Base-by-base conservation (phyloP, 2,329 filamentous ascomycete species). In the Zymoseptoria ardabiliae region DNA sequence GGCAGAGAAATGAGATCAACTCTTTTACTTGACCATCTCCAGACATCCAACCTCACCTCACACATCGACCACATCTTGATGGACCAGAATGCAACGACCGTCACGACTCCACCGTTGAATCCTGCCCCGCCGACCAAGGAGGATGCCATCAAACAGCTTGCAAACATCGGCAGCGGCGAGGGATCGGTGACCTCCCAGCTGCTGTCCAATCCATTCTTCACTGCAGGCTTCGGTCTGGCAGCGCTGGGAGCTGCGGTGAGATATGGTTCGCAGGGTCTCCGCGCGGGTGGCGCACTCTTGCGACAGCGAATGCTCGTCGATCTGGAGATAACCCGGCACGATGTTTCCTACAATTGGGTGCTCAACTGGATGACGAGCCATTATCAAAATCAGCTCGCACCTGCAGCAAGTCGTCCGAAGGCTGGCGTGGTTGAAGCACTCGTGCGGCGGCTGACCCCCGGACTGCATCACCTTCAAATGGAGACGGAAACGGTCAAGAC, bases 321-420 rank as follows among this genome's bases (percentile, higher is more conserved):
- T 69, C 86, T 99, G 69, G 94, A 99, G 75, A 96, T 99, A 74
- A 93, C 90, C 74, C 89, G 91, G 71, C 90, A 93, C 69, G 94
- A 99, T 76, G 86, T 91, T 51, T 92, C 93, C 1, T 99, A 97
- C 73, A 86, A 86, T 49, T 97, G 92, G 93, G 85, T 99, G 50
- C 81, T 99, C 9, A 87, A 92, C 65, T 99, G 94, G 92, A 89
- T 99, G 73, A 92, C 91, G 6, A 83, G 90, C 30, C 70, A 73
- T 55, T 72, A 73, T 54, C 66, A 71, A 57, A 63, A 64, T 19
- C 71, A 74, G 55, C 69, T 72, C 23, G 66, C 81, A 85, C 66
- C 50, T 69, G 60, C 65, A 3, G 58, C 54, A 28, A 41, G 57
- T 9, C 55, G 59, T 49, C 64, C 65, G 70, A 72, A 68, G 64